phyloP scores from a whole-genome alignment of 2,329 filamentous ascomycete species.

The Arthrinium phaeospermum region DNA sequence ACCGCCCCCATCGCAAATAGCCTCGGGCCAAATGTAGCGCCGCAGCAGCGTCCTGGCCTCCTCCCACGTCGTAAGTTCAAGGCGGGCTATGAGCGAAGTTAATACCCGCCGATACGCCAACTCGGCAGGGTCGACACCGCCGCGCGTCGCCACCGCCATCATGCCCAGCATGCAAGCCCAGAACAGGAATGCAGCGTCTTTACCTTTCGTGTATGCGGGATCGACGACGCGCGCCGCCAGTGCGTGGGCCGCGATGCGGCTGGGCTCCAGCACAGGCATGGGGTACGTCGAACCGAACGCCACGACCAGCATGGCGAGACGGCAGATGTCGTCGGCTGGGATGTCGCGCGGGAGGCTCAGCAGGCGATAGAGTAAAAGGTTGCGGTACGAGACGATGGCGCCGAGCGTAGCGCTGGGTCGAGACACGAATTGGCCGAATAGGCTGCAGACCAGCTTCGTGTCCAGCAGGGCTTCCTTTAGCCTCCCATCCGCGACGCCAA shows the following conservation, averaged over 20 bases:
- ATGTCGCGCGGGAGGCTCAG: not conserved
- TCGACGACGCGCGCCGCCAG: not conserved
- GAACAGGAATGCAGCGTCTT: not conserved
- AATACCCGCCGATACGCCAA: not conserved
- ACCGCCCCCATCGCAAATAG: not conserved
- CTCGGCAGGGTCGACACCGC: not conserved
- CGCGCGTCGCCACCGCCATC: not conserved
- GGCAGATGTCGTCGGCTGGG: not conserved
- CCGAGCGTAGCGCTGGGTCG: not conserved
- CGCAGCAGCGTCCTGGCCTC: not conserved
- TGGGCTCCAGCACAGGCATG: not conserved
- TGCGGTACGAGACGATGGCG: not conserved
- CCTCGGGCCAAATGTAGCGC: not conserved
- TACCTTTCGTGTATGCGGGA: not conserved
- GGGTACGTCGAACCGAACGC: constrained; percentile 1
- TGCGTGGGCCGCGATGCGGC: not conserved
- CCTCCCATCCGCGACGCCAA: not conserved
- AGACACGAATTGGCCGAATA: not conserved
- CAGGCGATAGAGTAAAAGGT: not conserved
- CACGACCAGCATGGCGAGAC: not conserved
- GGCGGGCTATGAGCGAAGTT: not conserved
- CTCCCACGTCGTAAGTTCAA: not conserved
- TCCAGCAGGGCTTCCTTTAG: not conserved
- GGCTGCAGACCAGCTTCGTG: not conserved
- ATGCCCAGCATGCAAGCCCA: not conserved